Evolutionary conservation across 192 early-diverging fungal genomes (phyloP).

Genomic region (Coemansia furcata): DNA sequence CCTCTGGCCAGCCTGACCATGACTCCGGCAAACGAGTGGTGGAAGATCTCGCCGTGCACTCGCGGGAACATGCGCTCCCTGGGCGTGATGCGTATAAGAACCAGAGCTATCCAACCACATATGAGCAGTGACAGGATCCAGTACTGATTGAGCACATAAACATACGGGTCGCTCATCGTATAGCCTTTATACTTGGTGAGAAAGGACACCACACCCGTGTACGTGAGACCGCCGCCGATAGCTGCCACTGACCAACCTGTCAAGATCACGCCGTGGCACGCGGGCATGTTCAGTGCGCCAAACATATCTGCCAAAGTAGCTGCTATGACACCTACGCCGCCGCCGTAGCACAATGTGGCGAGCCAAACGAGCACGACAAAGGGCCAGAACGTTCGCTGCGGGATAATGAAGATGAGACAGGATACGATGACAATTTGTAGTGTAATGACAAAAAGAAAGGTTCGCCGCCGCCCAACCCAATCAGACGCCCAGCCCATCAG

Average conservation of each 20-base stretch:
- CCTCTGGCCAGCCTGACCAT: slow-evolving; percentile 53
- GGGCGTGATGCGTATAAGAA: slow-evolving; percentile 62
- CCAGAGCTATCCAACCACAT: slow-evolving; percentile 57
- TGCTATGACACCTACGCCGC: slow-evolving; percentile 74
- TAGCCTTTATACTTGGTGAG: slow-evolving; percentile 38
- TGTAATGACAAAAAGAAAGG: slow-evolving; percentile 62
- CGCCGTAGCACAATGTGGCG: slow-evolving; percentile 70
- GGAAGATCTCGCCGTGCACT: slow-evolving; percentile 59
- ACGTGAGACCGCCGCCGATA: slow-evolving; percentile 71
- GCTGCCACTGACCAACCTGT: slow-evolving; percentile 75
- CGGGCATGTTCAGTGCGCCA: slow-evolving; percentile 72
- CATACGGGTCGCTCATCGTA: slow-evolving; percentile 54
- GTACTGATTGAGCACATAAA: slow-evolving; percentile 63
- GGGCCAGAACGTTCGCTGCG: slow-evolving; percentile 55
- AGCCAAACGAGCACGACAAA: slow-evolving; percentile 63
- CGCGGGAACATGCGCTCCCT: slow-evolving; percentile 67
- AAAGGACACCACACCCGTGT: slow-evolving; percentile 61
- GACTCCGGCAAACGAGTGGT: slow-evolving; percentile 55
- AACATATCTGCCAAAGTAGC: slow-evolving; percentile 78
- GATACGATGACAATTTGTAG: slow-evolving; percentile 63
- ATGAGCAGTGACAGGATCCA: slow-evolving; percentile 66
- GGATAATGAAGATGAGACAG: slow-evolving; percentile 58
- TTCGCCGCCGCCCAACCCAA: slow-evolving; percentile 61
- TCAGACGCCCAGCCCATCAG: slow-evolving; percentile 61
- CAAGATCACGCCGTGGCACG: slow-evolving; percentile 72